Conservation (phyloP, 129 eudicot genomes). For the Pulicaria dysenterica region DNA sequence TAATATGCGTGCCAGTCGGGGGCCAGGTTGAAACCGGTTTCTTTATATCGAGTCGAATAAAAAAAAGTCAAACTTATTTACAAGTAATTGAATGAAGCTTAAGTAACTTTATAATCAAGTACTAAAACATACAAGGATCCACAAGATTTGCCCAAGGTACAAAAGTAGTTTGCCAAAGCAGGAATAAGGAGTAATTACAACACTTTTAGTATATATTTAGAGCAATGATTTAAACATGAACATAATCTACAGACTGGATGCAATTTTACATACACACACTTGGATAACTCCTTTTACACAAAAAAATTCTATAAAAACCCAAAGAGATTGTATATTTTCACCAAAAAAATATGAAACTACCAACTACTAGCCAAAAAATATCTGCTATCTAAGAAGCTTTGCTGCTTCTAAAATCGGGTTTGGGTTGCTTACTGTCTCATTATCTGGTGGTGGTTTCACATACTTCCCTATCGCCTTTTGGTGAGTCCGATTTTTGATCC, state of each 20-base stretch:
- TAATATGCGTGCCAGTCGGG: background rate
- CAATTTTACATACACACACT: slow-evolving; percentile 29
- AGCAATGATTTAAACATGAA: slow-evolving; percentile 17
- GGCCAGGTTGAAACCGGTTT: background rate
- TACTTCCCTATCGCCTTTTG: slow-evolving; percentile 74
- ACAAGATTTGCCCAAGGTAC: too few species aligned
- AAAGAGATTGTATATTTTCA: slow-evolving; percentile 31
- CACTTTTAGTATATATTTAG: slow-evolving; percentile 26
- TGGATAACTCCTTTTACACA: slow-evolving; percentile 19
- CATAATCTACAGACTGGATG: slow-evolving; percentile 23
- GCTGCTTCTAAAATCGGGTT: slow-evolving; percentile 34
- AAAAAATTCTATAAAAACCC: slow-evolving; percentile 23
- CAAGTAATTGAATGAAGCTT: too few species aligned
- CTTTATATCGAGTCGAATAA: too few species aligned
- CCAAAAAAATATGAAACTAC: slow-evolving; percentile 44
- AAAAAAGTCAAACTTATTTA: too few species aligned
- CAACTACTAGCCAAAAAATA: slow-evolving; percentile 29
- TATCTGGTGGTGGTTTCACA: slow-evolving; percentile 69
- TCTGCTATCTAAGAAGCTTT: slow-evolving; percentile 52
- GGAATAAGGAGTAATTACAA: slow-evolving; percentile 11
- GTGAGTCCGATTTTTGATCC: slow-evolving; percentile 62
- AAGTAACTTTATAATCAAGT: too few species aligned
- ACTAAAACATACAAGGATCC: too few species aligned
- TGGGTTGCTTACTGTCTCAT: slow-evolving; percentile 26
- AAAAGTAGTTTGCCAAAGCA: background rate